Percentiles rank a stretch among this genome's conserved stretches.
These are phyloP conservation scores for Calonectria hawksworthii DNA, from an alignment of 2,329 filamentous ascomycete genomes.

Conservation along the genomic window DNA sequence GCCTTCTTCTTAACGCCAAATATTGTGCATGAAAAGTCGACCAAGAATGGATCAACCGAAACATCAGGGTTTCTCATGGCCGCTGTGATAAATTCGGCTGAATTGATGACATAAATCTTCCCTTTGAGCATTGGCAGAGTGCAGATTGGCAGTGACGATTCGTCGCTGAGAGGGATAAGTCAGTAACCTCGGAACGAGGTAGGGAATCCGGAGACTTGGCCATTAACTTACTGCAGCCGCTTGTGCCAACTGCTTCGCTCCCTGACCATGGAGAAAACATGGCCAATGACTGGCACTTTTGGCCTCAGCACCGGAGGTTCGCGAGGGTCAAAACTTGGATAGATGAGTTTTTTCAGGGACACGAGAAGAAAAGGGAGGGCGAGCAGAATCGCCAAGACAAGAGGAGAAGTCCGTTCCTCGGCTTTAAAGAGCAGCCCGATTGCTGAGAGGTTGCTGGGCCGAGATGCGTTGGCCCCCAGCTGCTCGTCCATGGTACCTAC, in stretches of 20 bases:
- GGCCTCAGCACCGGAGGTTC: constrained; percentile 35
- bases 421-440: not conserved
- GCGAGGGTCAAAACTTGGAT: constrained; percentile 11
- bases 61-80: constrained; percentile 57
- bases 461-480: not conserved
- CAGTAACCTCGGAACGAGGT: not conserved
- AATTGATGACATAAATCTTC: constrained; percentile 60
- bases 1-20: constrained; percentile 28
- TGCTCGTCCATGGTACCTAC: not conserved
- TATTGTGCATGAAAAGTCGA: constrained; percentile 43
- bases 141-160: constrained; percentile 50
- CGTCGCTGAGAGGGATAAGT: constrained; percentile 20
- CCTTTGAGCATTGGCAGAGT: constrained; percentile 59
- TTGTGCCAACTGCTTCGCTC: constrained; percentile 30
- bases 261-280: constrained; percentile 31
- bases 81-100: constrained; percentile 53
- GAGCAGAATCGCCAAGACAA: not conserved
- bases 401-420: not conserved
- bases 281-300: constrained; percentile 32
- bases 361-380: not conserved
- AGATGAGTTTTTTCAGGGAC: not conserved
- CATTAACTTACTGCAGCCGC: not conserved
- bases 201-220: too few relatives aligned
- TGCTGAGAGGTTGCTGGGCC: not conserved
- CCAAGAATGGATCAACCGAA: constrained; percentile 57